Conservation (phyloP, 495 filamentous ascomycete species). For the Schizothecium vesticola region DNA sequence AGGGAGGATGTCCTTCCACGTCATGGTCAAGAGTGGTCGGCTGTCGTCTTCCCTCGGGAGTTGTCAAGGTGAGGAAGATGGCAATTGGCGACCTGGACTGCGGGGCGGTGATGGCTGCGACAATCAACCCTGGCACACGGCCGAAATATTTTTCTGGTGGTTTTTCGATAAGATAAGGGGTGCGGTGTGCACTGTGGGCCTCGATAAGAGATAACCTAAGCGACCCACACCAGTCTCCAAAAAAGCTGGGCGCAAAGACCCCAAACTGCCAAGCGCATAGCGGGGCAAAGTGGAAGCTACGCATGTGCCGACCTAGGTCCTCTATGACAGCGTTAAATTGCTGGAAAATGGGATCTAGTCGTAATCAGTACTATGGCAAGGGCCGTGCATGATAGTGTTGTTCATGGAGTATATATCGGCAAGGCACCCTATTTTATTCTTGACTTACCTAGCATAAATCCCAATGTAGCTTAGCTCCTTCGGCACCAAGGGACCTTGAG, state of each 20-base stretch:
- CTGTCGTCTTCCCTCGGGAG: conserved; percentile 9
- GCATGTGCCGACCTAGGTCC: background rate
- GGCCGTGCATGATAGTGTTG: background rate
- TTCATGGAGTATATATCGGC: background rate
- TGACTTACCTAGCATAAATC: background rate
- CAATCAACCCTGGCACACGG: background rate
- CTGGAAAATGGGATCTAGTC: background rate
- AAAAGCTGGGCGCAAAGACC: background rate
- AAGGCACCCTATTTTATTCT: background rate
- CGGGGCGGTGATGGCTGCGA: conserved; percentile 26
- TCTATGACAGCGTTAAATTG: background rate
- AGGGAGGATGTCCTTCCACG: conserved; percentile 68
- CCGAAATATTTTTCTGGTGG: conserved; percentile 30
- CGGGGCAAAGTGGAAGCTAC: background rate
- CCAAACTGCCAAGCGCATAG: background rate
- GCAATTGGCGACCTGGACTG: conserved; percentile 10
- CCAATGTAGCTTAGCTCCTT: background rate
- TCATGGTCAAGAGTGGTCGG: conserved; percentile 32
- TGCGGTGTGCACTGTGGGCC: background rate
- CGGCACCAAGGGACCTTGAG: background rate
- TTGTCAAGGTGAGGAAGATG: conserved; percentile 12
- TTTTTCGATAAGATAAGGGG: conserved; percentile 29
- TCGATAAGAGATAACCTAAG: conserved; percentile 2
- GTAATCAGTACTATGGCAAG: background rate
- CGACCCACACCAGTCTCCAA: background rate